These are phyloP conservation scores for Auricularia cornea DNA, from an alignment of 768 basidiomycete genomes.

Conservation along the genomic window DNA sequence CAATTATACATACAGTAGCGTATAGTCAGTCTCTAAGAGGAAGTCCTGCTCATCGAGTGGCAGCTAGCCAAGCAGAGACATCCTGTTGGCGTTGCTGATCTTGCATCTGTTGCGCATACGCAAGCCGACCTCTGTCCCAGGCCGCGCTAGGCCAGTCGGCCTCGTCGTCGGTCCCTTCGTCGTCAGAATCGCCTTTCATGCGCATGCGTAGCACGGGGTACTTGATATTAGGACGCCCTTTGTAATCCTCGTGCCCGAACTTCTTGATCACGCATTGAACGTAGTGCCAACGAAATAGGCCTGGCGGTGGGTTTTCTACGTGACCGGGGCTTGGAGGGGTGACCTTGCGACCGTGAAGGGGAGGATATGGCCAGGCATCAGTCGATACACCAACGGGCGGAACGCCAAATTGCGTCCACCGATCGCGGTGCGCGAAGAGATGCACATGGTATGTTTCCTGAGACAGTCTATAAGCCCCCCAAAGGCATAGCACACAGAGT, in stretches of 20 bases:
- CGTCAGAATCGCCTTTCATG: not conserved
- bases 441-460: too few relatives aligned
- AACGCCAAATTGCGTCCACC: too few relatives aligned
- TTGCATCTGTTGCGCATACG: not conserved
- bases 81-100: not conserved
- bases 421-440: too few relatives aligned
- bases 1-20: too few relatives aligned
- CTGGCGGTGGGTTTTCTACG: not conserved
- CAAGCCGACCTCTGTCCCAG: not conserved
- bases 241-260: not conserved
- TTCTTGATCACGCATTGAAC: not conserved
- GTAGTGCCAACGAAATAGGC: not conserved
- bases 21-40: too few relatives aligned
- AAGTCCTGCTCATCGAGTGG: too few relatives aligned
- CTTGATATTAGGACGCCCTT: not conserved
- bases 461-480: too few relatives aligned
- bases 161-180: not conserved
- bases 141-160: not conserved
- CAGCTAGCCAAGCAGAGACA: constrained; percentile 2
- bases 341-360: not conserved
- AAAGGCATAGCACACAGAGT: too few relatives aligned
- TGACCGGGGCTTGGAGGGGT: not conserved
- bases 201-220: not conserved
- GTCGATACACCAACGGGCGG: too few relatives aligned
- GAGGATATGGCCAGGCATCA: too few relatives aligned